Evolutionary conservation across 2,329 filamentous ascomycete genomes (phyloP), one percentile per base, ranked within the genome.

Genomic region (Berkeleyomyces basicola): DNA sequence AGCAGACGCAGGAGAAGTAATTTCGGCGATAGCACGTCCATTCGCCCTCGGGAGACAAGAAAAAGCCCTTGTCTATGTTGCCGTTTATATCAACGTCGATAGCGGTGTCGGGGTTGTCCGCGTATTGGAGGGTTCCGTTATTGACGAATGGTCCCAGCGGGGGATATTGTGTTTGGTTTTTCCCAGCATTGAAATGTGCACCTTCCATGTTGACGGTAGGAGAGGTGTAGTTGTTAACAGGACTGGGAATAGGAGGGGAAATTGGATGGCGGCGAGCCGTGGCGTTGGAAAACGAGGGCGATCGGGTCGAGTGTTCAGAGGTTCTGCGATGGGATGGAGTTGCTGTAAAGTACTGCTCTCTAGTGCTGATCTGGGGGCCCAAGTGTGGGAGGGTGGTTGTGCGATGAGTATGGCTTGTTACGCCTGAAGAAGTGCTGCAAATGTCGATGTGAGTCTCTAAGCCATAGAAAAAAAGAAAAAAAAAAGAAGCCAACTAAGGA

Each of bases 21-120:
- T 96, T 96, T 51, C 91, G 81, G 42, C 90, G 81, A 71, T 96
- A 96, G 74, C 90, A 95, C 0, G 90, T 96, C 90, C 90, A 96
- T 68, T 91, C 88, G 16, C 82, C 79, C 62, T 95, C 90, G n/a
- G 53, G 59, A 3, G 80, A 81, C 43, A 84, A 76, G 71, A 96
- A 95, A 74, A 95, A 95, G 0, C 90, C 90, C 69, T 95, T 95
- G 71, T 95, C 88, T 65, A 95, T 90, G 68, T 83, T 86, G 43
- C 88, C 88, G 39, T 85, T 79, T 66, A 96, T 88, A 11, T 88
- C 85, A 23, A 87, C 79, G 66, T 84, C 85, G 67, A 93, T 79
- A 0, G 77, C 75, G 2, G 76, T 74, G 5, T 67, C 66, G 11
- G 68, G 71, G 5, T 69, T 71, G 58, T 88, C 80, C 3, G 73